phyloP scores from a whole-genome alignment of 2,329 filamentous ascomycete species.

The Arthrocladium fulminans region DNA sequence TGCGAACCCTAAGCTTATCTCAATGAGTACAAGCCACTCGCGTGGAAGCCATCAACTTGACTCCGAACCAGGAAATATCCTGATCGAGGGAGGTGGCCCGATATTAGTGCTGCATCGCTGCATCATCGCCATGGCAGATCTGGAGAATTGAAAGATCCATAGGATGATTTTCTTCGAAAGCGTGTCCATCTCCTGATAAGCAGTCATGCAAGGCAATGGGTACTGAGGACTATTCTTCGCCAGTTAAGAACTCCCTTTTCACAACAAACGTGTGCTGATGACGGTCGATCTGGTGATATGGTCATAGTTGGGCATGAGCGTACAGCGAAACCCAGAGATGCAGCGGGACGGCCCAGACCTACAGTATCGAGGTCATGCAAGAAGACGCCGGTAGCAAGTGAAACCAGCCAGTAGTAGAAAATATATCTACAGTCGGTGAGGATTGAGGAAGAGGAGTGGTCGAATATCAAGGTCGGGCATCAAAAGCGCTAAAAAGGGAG shows the following conservation, averaged over 20 bases:
- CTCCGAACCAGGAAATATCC: not conserved
- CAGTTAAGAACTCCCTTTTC: not conserved
- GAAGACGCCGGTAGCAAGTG: not conserved
- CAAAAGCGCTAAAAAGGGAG: slow-evolving; percentile 5
- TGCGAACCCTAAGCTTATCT: not conserved
- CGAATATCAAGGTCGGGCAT: not conserved
- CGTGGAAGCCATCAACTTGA: not conserved
- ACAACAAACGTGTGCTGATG: not conserved
- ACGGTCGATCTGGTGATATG: not conserved
- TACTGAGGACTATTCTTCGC: not conserved
- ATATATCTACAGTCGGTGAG: slow-evolving; percentile 5
- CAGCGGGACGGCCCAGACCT: slow-evolving; percentile 1
- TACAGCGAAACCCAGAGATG: not conserved
- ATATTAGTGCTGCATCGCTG: not conserved
- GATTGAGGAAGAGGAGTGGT: not conserved
- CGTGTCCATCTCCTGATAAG: not conserved
- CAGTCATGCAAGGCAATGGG: not conserved
- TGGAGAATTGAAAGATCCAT: not conserved
- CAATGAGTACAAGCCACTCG: not conserved
- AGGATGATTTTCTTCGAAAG: not conserved
- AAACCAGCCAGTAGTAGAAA: not conserved
- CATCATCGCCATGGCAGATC: not conserved
- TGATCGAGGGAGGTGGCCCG: not conserved
- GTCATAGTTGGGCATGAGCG: slow-evolving; percentile 1
- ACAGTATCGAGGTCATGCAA: slow-evolving; percentile 1